These are phyloP conservation scores for Caryopteris hybrid DNA, from an alignment of 305 asterid species.

Conservation along the genomic window DNA sequence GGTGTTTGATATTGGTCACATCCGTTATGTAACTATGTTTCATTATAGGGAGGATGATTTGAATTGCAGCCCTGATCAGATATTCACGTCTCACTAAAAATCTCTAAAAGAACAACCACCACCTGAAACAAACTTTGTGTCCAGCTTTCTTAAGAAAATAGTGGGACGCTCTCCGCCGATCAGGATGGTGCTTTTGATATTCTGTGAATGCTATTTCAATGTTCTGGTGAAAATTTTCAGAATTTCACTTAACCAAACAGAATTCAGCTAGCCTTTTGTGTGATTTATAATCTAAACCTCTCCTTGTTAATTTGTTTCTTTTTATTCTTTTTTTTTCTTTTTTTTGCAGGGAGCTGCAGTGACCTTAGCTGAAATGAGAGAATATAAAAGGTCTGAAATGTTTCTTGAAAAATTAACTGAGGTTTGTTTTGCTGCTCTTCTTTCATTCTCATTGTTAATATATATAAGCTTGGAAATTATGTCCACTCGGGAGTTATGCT, in stretches of 20 bases:
- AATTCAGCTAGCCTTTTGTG: not conserved
- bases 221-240: not conserved
- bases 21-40: not conserved
- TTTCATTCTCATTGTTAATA: not conserved
- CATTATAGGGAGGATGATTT: not conserved
- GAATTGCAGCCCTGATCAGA: not conserved
- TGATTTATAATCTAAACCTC: slow-evolving; percentile 16
- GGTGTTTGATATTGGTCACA: not conserved
- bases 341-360: slow-evolving; percentile 80
- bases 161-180: too few species aligned
- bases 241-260: slow-evolving; percentile 1
- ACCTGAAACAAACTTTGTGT: not conserved
- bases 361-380: slow-evolving; percentile 78
- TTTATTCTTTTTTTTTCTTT: not conserved
- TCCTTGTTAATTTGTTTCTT: slow-evolving; percentile 6
- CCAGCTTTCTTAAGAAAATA: not conserved
- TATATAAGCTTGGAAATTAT: not conserved
- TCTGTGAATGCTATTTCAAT: not conserved
- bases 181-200: too few species aligned
- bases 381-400: slow-evolving; percentile 58
- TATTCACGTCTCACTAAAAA: not conserved
- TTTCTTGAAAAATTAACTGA: slow-evolving; percentile 70
- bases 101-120: not conserved
- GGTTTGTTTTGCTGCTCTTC: slow-evolving; percentile 40
- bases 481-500: slow-evolving; percentile 4